These are phyloP conservation scores for Glebionis coronaria DNA, from an alignment of 129 eudicot genomes.

Conservation along the genomic window DNA sequence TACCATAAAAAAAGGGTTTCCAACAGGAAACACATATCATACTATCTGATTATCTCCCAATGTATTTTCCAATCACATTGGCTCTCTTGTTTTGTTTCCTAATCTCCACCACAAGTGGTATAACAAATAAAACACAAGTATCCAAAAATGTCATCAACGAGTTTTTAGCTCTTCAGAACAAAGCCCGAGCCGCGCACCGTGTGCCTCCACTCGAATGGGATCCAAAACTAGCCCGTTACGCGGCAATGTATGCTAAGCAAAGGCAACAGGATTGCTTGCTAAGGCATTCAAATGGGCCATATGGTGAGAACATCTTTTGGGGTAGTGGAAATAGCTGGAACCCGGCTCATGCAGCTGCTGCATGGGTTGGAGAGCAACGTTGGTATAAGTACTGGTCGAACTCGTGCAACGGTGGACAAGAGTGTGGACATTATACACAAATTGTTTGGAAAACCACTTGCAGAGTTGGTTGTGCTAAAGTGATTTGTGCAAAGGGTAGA, in stretches of 20 bases:
- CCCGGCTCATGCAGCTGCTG: slow-evolving; percentile 58
- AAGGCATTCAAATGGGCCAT: slow-evolving; percentile 68
- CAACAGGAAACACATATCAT: slow-evolving; percentile 24
- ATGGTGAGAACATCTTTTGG: slow-evolving; percentile 38
- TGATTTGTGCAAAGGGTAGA: slow-evolving; percentile 43
- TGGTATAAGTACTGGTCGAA: slow-evolving; percentile 41
- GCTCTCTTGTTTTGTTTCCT: slow-evolving; percentile 18
- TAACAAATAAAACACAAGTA: slow-evolving; percentile 1
- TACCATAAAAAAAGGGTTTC: slow-evolving; percentile 5
- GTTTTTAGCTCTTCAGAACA: slow-evolving; percentile 52
- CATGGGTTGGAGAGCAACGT: slow-evolving; percentile 45
- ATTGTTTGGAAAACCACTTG: slow-evolving; percentile 31
- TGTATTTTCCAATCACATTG: slow-evolving; percentile 27
- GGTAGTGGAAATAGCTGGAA: slow-evolving; percentile 69
- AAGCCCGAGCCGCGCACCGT: slow-evolving; percentile 44
- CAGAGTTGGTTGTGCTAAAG: slow-evolving; percentile 70
- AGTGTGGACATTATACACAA: slow-evolving; percentile 67
- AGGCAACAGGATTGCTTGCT: slow-evolving; percentile 56
- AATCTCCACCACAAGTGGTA: slow-evolving; percentile 28
- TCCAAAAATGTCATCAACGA: slow-evolving; percentile 19
- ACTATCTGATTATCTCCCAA: slow-evolving; percentile 23
- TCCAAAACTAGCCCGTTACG: slow-evolving; percentile 45
- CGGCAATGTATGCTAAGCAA: slow-evolving; percentile 49
- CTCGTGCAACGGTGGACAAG: slow-evolving; percentile 49
- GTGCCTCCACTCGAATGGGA: slow-evolving; percentile 65